These are phyloP conservation scores for Ophiosphaerella korrae DNA, from an alignment of 2,329 filamentous ascomycete genomes.

Conservation along the genomic window DNA sequence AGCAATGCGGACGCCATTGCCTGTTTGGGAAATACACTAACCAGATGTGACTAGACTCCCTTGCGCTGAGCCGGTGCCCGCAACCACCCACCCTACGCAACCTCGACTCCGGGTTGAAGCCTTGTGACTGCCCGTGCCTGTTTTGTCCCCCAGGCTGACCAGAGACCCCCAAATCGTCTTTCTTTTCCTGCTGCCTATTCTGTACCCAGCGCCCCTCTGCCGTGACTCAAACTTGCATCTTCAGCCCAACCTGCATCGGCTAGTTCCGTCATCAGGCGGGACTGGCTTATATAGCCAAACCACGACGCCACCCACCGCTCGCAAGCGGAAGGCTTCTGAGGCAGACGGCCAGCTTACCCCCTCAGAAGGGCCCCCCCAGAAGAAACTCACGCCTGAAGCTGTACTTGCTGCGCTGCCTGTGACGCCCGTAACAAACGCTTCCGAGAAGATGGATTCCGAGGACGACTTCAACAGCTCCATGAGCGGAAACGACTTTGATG, in stretches of 20 bases:
- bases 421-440: slow-evolving; percentile 41
- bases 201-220: slow-evolving; percentile 12
- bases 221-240: slow-evolving; percentile 9
- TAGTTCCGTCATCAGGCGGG: slow-evolving; percentile 50
- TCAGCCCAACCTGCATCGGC: slow-evolving; percentile 25
- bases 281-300: slow-evolving; percentile 36
- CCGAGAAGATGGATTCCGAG: slow-evolving; percentile 84
- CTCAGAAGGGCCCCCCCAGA: slow-evolving; percentile 38
- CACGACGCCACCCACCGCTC: slow-evolving; percentile 46
- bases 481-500: slow-evolving; percentile 77
- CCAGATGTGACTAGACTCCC: slow-evolving; percentile 1
- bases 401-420: slow-evolving; percentile 30
- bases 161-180: slow-evolving; percentile 16
- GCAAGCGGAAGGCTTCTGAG: slow-evolving; percentile 49
- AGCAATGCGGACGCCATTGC: slow-evolving; percentile 16
- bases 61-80: slow-evolving; percentile 9
- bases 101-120: slow-evolving; percentile 1
- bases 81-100: slow-evolving; percentile 16
- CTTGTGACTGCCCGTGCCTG: slow-evolving; percentile 28
- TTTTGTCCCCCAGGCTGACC: slow-evolving; percentile 23
- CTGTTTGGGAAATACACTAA: slow-evolving; percentile 8
- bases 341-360: slow-evolving; percentile 32
- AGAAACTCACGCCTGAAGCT: slow-evolving; percentile 29
- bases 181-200: slow-evolving; percentile 12
- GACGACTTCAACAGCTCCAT: slow-evolving; percentile 88